These are phyloP conservation scores for Sordariomycetes sp. DNA, from an alignment of 2,329 filamentous ascomycete species.

Conservation along the genomic window DNA sequence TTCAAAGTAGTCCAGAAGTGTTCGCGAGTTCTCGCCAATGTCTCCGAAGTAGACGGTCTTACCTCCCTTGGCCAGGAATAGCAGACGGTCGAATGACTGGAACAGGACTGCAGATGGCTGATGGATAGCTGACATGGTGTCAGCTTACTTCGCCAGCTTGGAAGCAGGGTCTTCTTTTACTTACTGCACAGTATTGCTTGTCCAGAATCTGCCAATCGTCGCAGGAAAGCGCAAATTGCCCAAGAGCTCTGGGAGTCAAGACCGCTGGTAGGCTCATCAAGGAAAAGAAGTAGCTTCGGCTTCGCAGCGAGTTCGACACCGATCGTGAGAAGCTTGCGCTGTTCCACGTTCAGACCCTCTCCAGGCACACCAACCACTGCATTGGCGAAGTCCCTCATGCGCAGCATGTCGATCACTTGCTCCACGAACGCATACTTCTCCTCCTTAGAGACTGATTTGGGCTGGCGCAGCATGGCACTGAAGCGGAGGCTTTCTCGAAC, in stretches of 20 bases:
- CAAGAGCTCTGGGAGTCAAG: slow-evolving; percentile 56
- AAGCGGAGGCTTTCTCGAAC: slow-evolving; percentile 46
- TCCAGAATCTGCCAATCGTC: slow-evolving; percentile 47
- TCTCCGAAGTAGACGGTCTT: slow-evolving; percentile 42
- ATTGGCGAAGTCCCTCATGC: slow-evolving; percentile 58
- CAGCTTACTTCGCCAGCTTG: no score
- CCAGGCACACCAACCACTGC: slow-evolving; percentile 56
- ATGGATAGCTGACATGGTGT: slow-evolving; percentile 47
- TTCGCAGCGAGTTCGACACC: slow-evolving; percentile 29
- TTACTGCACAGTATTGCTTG: slow-evolving; percentile 41
- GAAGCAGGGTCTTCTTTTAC: no score
- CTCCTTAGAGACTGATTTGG: slow-evolving; percentile 37
- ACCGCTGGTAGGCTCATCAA: slow-evolving; percentile 44
- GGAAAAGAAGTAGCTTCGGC: slow-evolving; percentile 33
- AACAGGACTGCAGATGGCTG: slow-evolving; percentile 47
- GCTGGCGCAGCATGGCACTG: slow-evolving; percentile 49
- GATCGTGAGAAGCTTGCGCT: slow-evolving; percentile 36
- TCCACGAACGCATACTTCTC: slow-evolving; percentile 57
- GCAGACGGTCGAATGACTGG: slow-evolving; percentile 42
- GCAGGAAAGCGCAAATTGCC: slow-evolving; percentile 53
- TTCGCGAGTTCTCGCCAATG: slow-evolving; percentile 34
- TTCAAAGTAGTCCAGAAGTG: slow-evolving; percentile 40
- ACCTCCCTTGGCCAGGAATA: slow-evolving; percentile 41
- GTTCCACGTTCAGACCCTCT: slow-evolving; percentile 39
- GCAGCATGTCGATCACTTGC: slow-evolving; percentile 55